These are phyloP conservation scores for Tolypocladium paradoxum DNA, from an alignment of 2,329 filamentous ascomycete species.

Conservation along the genomic window DNA sequence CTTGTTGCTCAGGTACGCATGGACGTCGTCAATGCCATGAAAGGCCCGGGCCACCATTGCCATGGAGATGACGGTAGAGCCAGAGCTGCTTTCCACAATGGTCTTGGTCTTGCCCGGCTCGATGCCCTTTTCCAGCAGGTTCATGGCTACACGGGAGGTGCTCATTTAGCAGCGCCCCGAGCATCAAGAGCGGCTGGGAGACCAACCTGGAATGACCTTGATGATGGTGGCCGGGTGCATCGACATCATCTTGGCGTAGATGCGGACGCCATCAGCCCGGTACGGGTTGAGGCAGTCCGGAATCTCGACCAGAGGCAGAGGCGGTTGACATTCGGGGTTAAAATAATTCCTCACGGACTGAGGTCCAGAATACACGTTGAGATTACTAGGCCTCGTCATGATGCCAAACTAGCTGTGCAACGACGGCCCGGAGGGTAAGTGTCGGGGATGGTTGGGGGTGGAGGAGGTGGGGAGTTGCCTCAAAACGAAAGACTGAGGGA, in stretches of 20 bases:
- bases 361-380: constrained; percentile 45
- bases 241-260: constrained; percentile 56
- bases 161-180: not conserved
- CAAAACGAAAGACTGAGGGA: not conserved
- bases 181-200: not conserved
- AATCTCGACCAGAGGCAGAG: constrained; percentile 49
- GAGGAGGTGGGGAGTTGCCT: not conserved
- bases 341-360: constrained; percentile 47
- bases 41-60: constrained; percentile 22
- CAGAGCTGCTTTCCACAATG: constrained; percentile 50
- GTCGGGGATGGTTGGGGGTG: not conserved
- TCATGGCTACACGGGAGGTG: constrained; percentile 18
- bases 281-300: constrained; percentile 46
- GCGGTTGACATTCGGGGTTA: constrained; percentile 44
- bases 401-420: not conserved
- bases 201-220: constrained; percentile 41
- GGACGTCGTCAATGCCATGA: constrained; percentile 27
- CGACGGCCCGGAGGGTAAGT: not conserved
- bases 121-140: constrained; percentile 37
- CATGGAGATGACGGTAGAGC: constrained; percentile 52
- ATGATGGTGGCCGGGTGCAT: constrained; percentile 52
- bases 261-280: constrained; percentile 43
- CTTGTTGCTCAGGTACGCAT: constrained; percentile 40
- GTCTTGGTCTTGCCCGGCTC: constrained; percentile 34
- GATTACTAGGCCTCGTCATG: constrained; percentile 14